A percentile compares a stretch with the other conserved stretches of the same genome.
phyloP scores from a whole-genome alignment of 1,284 basidiomycete species.

The Wallemia ichthyophaga region DNA sequence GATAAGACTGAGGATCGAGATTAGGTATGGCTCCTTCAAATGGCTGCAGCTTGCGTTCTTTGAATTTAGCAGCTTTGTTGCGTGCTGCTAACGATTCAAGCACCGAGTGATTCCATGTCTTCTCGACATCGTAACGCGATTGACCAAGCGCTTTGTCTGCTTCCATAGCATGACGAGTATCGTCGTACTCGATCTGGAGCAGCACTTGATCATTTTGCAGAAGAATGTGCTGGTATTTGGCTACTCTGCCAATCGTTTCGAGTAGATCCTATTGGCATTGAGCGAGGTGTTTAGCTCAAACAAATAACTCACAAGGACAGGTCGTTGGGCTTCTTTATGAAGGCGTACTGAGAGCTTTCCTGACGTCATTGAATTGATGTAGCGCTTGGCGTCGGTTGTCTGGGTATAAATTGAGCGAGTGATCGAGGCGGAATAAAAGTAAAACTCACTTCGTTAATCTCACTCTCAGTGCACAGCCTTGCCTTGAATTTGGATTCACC shows the following conservation, averaged over 20 bases:
- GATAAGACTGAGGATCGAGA: background rate
- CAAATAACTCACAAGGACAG: background rate
- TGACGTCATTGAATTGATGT: background rate
- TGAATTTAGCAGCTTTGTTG: background rate
- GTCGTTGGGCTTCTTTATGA: background rate
- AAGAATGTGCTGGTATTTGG: background rate
- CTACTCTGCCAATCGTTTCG: background rate
- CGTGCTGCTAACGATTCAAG: background rate
- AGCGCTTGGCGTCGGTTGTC: background rate
- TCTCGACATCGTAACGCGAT: background rate
- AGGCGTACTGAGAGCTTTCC: background rate
- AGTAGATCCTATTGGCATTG: background rate
- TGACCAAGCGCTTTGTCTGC: background rate
- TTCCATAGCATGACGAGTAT: background rate
- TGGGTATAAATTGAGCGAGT: slow-evolving; percentile 1
- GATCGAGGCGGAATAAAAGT: background rate
- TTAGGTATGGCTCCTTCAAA: background rate
- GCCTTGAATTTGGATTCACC: slow-evolving; percentile 10
- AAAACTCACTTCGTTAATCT: background rate
- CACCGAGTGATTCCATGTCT: background rate
- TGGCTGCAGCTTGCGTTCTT: background rate
- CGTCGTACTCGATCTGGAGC: background rate
- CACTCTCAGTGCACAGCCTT: background rate
- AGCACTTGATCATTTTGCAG: background rate
- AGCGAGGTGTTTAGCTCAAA: background rate